phyloP scores from a whole-genome alignment of 306 rosid species.

The Acacia melanoxylon region DNA sequence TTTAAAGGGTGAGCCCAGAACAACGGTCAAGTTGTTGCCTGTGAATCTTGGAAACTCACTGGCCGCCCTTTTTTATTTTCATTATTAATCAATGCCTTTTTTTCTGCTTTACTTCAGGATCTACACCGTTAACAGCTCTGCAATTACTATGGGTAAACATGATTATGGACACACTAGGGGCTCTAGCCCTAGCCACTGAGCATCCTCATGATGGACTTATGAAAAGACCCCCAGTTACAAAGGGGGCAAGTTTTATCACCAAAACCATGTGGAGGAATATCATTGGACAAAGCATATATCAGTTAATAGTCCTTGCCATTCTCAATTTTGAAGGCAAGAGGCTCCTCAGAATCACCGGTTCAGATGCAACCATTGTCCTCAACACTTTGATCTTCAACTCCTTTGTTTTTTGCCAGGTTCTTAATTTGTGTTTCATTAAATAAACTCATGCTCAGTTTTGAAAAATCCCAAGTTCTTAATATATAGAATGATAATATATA shows the following conservation, averaged over 20 bases:
- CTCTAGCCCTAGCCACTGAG: slow-evolving; percentile 94
- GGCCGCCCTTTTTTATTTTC: too few species aligned
- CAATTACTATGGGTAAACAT: slow-evolving; percentile 97
- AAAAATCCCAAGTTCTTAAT: too few species aligned
- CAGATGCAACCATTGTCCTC: slow-evolving; percentile 64
- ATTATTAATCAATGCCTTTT: background rate
- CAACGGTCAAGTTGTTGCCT: too few species aligned
- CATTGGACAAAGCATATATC: slow-evolving; percentile 90
- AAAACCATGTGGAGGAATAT: slow-evolving; percentile 94
- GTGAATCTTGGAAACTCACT: too few species aligned
- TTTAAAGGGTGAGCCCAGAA: too few species aligned
- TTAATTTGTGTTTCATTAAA: too few species aligned
- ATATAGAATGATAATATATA: too few species aligned
- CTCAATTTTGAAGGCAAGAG: slow-evolving; percentile 68
- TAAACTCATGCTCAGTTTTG: background rate
- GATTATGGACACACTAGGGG: slow-evolving; percentile 99
- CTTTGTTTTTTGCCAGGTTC: slow-evolving; percentile 91
- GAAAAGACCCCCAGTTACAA: slow-evolving; percentile 69
- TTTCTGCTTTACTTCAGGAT: slow-evolving; percentile 52
- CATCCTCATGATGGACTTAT: slow-evolving; percentile 84
- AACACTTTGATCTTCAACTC: slow-evolving; percentile 89
- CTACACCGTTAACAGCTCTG: slow-evolving; percentile 95
- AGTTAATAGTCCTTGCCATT: slow-evolving; percentile 63
- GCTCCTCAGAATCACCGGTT: slow-evolving; percentile 63
- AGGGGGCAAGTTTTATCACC: slow-evolving; percentile 75